Evolutionary conservation across 176 grass and related monocot genomes (phyloP).

Genomic region (Puccinellia tenuiflora): DNA sequence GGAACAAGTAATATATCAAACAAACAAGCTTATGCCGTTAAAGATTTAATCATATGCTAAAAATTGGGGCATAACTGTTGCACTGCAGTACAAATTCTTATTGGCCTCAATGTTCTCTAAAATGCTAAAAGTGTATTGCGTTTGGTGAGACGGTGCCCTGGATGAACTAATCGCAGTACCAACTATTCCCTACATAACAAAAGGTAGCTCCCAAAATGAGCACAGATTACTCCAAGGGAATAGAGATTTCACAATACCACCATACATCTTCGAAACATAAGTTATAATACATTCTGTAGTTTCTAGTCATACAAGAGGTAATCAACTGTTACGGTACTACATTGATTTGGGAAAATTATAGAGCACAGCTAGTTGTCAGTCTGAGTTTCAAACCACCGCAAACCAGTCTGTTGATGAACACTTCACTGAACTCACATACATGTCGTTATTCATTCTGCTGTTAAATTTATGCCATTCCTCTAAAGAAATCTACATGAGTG

Average conservation of each 20-base stretch:
- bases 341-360: background rate
- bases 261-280: background rate
- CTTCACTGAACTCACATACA: background rate
- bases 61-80: background rate
- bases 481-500: background rate
- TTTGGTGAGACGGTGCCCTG: background rate
- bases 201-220: background rate
- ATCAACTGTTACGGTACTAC: background rate
- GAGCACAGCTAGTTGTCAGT: background rate
- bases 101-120: background rate
- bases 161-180: background rate
- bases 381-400: background rate
- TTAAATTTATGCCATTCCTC: background rate
- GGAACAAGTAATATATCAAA: conserved; percentile 26
- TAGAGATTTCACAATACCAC: background rate
- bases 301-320: background rate
- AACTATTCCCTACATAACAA: background rate
- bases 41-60: background rate
- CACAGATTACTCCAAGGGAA: conserved; percentile 2
- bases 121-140: background rate
- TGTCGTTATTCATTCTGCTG: background rate
- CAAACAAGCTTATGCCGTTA: background rate
- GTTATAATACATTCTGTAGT: background rate
- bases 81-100: conserved; percentile 13
- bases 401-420: background rate